Base-by-base conservation (phyloP, 495 filamentous ascomycete genomes). In the Penicillium goetzii region DNA sequence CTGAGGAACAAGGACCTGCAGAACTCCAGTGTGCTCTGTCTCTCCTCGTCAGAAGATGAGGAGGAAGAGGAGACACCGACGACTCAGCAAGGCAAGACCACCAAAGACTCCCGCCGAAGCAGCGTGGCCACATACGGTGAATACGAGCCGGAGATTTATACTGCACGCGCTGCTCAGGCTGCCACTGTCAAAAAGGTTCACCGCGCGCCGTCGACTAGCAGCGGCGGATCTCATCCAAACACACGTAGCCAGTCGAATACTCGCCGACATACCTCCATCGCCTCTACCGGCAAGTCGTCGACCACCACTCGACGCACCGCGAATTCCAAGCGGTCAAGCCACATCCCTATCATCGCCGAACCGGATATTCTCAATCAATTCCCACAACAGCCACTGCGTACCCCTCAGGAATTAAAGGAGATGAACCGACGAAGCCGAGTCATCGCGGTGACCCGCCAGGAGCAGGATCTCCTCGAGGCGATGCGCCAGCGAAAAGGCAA, bases 371-470 rank as follows among this genome's bases (percentile, higher is more conserved):
- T 69, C 25, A 69, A 75, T 17, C 66, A 66, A 36, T 55, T 73
- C 40, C 66, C 68, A 15, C 71, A 68, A 56, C 64, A 66, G 45
- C 68, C 62, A 10, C 53, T 49, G 12, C 63, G 59, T 33, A 62
- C 60, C 8, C 65, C 58, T 23, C 52, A 72, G 56, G 65, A 70
- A 36, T 59, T 74, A 51, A 76, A 70, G 40, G 73, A 79, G 43
- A 67, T 72, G 23, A 76, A 80, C 53, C 69, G 78, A 25, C 81
- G 83, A 64, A 89, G 85, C 55, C 87, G 88, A 40, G 80, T 95
- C 41, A 95, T 97, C 85, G 89, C 90, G 0, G 92, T 96, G 53
- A 96, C 92, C 0, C 83, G 86, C 56, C 91, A 96, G 74, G 93
- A 97, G 72, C 89, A 92, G 69, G 86, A 90, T 70, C 79, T 97